Evolutionary conservation across 495 filamentous ascomycete species (phyloP).

Genomic region (Hypoxylon cercidicola): DNA sequence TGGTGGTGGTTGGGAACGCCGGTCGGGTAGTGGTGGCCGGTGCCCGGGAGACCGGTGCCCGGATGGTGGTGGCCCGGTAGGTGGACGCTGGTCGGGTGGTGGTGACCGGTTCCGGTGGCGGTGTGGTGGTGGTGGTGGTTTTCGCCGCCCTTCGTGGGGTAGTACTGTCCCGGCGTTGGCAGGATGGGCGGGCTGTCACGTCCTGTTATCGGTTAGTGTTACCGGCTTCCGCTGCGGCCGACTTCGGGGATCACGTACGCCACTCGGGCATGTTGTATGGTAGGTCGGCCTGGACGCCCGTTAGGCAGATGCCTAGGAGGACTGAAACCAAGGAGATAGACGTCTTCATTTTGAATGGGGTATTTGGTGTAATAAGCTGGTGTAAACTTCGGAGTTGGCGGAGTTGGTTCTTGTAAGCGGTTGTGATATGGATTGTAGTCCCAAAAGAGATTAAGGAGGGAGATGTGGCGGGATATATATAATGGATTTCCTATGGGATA

Average conservation of each 20-base stretch:
- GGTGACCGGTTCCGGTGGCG: neutral
- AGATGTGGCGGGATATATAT: constrained; percentile 10
- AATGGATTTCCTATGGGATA: neutral
- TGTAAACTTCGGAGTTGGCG: neutral
- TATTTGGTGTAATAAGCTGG: neutral
- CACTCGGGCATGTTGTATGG: constrained; percentile 23
- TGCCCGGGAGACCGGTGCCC: constrained; percentile 1
- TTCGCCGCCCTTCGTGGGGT: neutral
- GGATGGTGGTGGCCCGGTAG: constrained; percentile 9
- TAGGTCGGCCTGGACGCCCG: constrained; percentile 33
- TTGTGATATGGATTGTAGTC: neutral
- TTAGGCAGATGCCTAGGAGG: constrained; percentile 33
- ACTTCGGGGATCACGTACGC: constrained; percentile 16
- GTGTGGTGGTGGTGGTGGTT: constrained; percentile 2
- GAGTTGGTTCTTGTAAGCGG: neutral
- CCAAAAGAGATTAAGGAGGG: neutral
- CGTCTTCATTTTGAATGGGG: constrained; percentile 31
- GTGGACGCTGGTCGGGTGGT: constrained; percentile 7
- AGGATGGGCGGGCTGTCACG: constrained; percentile 1
- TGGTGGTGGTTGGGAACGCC: constrained; percentile 5
- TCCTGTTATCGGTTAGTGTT: neutral
- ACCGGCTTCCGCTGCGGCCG: neutral
- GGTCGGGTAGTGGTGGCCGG: constrained; percentile 10
- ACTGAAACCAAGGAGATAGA: constrained; percentile 24
- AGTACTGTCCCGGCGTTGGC: neutral